Conservation (phyloP, 768 basidiomycete genomes). For the Pisolithus orientalis region DNA sequence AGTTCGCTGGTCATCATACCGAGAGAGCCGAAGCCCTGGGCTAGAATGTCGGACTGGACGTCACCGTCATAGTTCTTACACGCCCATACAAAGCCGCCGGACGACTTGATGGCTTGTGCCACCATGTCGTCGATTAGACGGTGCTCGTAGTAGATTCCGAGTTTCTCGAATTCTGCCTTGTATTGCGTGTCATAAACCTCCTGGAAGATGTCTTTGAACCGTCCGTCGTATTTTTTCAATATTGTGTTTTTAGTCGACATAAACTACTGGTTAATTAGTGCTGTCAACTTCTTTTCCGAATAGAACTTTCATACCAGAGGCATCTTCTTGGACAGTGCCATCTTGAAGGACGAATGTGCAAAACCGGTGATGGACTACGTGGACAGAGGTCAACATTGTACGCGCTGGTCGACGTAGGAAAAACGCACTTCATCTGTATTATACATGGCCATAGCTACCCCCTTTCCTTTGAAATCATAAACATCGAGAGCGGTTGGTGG, state of each 20-base stretch:
- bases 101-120: constrained; percentile 94
- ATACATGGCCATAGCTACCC: constrained; percentile 97
- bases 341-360: constrained; percentile 97
- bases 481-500: constrained; percentile 67
- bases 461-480: constrained; percentile 88
- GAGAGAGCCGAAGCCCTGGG: constrained; percentile 92
- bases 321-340: constrained; percentile 79
- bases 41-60: constrained; percentile 88
- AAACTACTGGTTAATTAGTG: constrained; percentile 44
- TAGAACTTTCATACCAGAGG: constrained; percentile 44
- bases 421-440: constrained; percentile 83
- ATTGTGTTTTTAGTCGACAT: constrained; percentile 99
- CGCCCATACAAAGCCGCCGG: constrained; percentile 84
- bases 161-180: constrained; percentile 60
- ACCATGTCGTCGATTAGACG: constrained; percentile 98
- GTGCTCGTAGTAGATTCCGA: constrained; percentile 89
- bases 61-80: constrained; percentile 81
- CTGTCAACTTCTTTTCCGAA: constrained; percentile 1
- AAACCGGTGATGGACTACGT: constrained; percentile 84
- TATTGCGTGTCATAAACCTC: constrained; percentile 86
- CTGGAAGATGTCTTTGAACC: constrained; percentile 99
- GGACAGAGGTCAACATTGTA: neutral
- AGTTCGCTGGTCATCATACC: constrained; percentile 99
- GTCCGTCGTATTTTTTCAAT: constrained; percentile 94
- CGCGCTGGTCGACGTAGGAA: neutral